Evolutionary conservation across 2,329 filamentous ascomycete species (phyloP).

Genomic region (Clarireedia paspali): DNA sequence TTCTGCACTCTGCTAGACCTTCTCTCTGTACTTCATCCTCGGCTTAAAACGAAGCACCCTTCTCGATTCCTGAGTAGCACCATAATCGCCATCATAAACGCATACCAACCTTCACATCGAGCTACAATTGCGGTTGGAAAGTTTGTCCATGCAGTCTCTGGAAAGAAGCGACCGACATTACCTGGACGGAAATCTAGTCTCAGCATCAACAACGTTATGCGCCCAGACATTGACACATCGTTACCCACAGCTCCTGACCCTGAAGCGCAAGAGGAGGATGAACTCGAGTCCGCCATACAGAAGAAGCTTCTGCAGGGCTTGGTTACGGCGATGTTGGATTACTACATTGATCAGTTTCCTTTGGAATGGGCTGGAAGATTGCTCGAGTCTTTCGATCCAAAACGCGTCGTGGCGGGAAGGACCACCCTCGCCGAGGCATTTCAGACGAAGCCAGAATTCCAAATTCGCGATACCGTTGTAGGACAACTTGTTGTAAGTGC

Average conservation of each 20-base stretch:
- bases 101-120: constrained; percentile 55
- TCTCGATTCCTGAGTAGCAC: constrained; percentile 72
- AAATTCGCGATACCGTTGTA: constrained; percentile 57
- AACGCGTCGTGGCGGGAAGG: constrained; percentile 53
- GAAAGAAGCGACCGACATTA: constrained; percentile 55
- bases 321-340: constrained; percentile 68
- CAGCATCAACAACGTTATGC: constrained; percentile 44
- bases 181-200: constrained; percentile 52
- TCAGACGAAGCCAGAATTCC: constrained; percentile 52
- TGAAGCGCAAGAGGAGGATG: constrained; percentile 46
- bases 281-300: constrained; percentile 54
- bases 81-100: constrained; percentile 62
- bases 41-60: constrained; percentile 70
- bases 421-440: constrained; percentile 57
- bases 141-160: constrained; percentile 61
- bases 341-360: constrained; percentile 56
- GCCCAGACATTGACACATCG: constrained; percentile 37
- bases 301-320: constrained; percentile 64
- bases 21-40: constrained; percentile 63
- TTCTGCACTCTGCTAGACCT: constrained; percentile 66
- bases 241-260: constrained; percentile 50
- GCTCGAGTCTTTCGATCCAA: constrained; percentile 60
- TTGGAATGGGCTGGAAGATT: constrained; percentile 57
- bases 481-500: constrained; percentile 60
- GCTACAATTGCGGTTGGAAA: constrained; percentile 65